Evolutionary conservation across 305 asterid genomes (phyloP).

Genomic region (Fraxinus floribunda): DNA sequence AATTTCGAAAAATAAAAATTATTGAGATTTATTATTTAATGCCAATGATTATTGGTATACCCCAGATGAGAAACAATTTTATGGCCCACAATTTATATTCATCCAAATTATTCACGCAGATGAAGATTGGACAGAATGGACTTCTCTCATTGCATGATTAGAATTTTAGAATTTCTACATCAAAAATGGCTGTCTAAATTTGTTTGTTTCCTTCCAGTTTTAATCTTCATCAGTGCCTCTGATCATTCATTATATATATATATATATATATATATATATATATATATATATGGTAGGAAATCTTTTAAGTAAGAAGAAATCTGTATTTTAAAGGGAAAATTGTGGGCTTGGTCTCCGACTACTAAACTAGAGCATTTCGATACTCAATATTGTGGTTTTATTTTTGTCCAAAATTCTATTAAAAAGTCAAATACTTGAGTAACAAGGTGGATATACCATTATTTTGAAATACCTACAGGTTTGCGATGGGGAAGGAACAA

Average conservation of each 20-base stretch:
- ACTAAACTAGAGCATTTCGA: neutral
- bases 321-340: neutral
- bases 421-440: neutral
- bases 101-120: slow-evolving; percentile 21
- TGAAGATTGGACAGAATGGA: slow-evolving; percentile 25
- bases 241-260: neutral
- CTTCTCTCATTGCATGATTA: slow-evolving; percentile 23
- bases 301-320: neutral
- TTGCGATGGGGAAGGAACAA: neutral
- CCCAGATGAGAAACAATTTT: neutral
- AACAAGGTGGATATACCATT: neutral
- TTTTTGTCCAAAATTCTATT: neutral
- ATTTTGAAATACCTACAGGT: neutral
- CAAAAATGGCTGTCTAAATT: slow-evolving; percentile 29
- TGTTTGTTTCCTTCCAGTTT: neutral
- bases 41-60: neutral
- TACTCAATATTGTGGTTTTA: neutral
- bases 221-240: slow-evolving; percentile 6
- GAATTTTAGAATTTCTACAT: slow-evolving; percentile 17
- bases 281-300: neutral
- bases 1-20: too few relatives aligned
- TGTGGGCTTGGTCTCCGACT: neutral
- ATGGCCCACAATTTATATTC: neutral
- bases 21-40: neutral
- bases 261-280: neutral